Base-by-base conservation (phyloP, 441 rosid species). In the Euphorbia celastroides region DNA sequence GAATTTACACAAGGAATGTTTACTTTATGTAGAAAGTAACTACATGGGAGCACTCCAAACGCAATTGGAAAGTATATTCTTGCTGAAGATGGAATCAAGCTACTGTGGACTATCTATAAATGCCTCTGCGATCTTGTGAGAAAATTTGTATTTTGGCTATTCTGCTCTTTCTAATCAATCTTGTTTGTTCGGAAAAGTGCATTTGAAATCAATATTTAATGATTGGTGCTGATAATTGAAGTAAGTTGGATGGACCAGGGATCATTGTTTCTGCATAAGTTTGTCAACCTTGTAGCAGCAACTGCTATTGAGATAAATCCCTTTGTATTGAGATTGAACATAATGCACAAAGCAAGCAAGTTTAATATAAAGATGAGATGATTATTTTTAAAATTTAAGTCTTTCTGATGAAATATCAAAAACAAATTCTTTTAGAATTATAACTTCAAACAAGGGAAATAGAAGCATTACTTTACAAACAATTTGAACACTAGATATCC, bases 71-170 rank as follows among this genome's bases (percentile, higher is more conserved):
- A 34, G 32, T n/a, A 59, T 22, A 28, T 22, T 32, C 36, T 25
- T 10, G 25, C 48, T 11, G 22, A 14, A 26, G 66, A 36, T 60
- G 52, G 25, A 51, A 69, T 61, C 14, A 26, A 31, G 25, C 44
- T 42, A 27, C 32, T 10, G 44, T 31, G 46, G 32, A 64, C 58
- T 64, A 25, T 50, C 30, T 38, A n/a, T 54, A n/a, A 19, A 30
- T 17, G 38, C 46, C 28, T 36, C 56, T 41, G 36, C 73, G n/a
- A 51, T 58, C 52, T 65, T 71, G 42, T 5, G 69, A 59, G 55
- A 50, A 19, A 34, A 48, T 26, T 10, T 44, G n/a, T 44, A 44
- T 44, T 67, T 32, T 26, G n/a, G n/a, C 28, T 2, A 20, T 10
- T n/a, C n/a, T n/a, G n/a, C n/a, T n/a, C n/a, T n/a, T n/a, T n/a